These are phyloP conservation scores for Triadica sebifera DNA, from an alignment of 345 rosid species.

Conservation along the genomic window DNA sequence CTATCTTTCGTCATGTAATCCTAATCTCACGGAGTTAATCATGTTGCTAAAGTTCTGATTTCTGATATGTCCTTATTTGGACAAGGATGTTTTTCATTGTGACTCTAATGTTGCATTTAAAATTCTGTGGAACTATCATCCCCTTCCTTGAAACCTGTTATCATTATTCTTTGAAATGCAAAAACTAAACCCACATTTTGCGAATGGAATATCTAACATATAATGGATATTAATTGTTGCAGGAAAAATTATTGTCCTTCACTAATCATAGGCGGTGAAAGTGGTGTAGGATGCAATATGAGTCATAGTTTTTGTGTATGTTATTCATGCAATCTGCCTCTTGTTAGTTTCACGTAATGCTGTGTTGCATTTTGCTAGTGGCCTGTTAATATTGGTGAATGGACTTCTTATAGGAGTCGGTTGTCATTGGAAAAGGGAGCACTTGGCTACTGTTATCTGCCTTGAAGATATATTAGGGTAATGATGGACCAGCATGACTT, in stretches of 20 bases:
- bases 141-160: not conserved
- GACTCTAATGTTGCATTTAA: not conserved
- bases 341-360: not conserved
- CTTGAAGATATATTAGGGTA: not conserved
- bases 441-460: not conserved
- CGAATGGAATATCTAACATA: not conserved
- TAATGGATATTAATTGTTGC: not conserved
- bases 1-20: not conserved
- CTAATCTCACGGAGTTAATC: not conserved
- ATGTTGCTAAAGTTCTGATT: not conserved
- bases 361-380: not conserved
- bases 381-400: not conserved
- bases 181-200: too few relatives aligned
- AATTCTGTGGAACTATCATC: not conserved
- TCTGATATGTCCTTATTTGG: not conserved
- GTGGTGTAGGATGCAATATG: not conserved
- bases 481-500: conserved; percentile 7
- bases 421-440: not conserved
- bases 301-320: not conserved
- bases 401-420: not conserved
- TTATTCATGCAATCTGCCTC: not conserved
- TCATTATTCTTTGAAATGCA: too few relatives aligned
- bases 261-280: not conserved
- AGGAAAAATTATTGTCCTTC: not conserved
- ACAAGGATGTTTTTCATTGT: not conserved